Conservation (phyloP, 2,329 filamentous ascomycete genomes). For the Colletotrichum eremochloae region DNA sequence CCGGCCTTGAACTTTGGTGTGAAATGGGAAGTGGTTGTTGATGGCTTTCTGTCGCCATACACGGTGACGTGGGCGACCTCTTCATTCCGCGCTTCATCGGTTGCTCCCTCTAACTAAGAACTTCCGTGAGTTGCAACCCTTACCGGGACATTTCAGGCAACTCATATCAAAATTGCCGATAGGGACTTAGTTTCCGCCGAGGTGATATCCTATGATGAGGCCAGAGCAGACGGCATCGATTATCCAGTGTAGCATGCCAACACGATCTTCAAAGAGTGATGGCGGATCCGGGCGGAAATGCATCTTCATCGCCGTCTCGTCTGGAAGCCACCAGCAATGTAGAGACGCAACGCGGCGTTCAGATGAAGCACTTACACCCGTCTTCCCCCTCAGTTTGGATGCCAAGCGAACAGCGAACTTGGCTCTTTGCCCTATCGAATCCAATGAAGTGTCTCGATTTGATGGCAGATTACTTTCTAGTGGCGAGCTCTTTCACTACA, state of each 20-base stretch:
- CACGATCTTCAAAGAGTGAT: conserved; percentile 52
- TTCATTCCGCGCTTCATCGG: conserved; percentile 54
- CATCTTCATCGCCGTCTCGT: conserved; percentile 62
- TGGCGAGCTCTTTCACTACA: conserved; percentile 48
- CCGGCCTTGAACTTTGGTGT: conserved; percentile 53
- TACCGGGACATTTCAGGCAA: background rate
- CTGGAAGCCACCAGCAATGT: conserved; percentile 44
- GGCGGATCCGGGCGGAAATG: conserved; percentile 58
- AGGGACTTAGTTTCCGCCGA: conserved; percentile 56
- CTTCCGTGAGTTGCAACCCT: background rate
- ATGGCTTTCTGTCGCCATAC: conserved; percentile 52
- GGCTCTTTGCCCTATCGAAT: conserved; percentile 54
- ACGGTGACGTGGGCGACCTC: conserved; percentile 51
- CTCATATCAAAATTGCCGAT: conserved; percentile 60
- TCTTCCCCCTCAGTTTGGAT: conserved; percentile 58
- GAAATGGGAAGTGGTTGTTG: conserved; percentile 54
- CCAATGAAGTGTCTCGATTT: conserved; percentile 51
- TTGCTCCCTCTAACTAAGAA: conserved; percentile 49
- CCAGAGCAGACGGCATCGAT: conserved; percentile 58
- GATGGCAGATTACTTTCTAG: conserved; percentile 46
- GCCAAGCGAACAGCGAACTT: conserved; percentile 49
- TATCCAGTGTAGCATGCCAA: conserved; percentile 61
- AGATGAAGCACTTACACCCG: conserved; percentile 49
- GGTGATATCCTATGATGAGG: conserved; percentile 59
- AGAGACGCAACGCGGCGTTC: too few species aligned